Evolutionary conservation across 2,329 filamentous ascomycete genomes (phyloP).

Genomic region (Penicillium thymicola): DNA sequence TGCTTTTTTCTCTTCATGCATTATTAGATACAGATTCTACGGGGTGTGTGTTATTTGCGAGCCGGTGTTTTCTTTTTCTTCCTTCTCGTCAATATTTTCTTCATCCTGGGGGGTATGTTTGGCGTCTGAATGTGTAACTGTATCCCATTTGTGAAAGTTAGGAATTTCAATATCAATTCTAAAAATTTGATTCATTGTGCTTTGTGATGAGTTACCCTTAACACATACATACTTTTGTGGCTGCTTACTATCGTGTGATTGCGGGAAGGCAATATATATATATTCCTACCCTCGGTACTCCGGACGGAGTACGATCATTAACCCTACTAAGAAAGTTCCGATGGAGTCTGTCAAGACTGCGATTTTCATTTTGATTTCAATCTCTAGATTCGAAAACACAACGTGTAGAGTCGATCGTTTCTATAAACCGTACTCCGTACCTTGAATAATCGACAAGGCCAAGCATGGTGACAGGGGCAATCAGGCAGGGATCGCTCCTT

Average conservation of each 20-base stretch:
- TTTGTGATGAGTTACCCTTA: neutral
- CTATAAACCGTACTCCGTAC: neutral
- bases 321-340: neutral
- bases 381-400: neutral
- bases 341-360: neutral
- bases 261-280: neutral
- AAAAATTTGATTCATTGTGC: neutral
- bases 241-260: neutral
- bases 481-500: slow-evolving; percentile 25
- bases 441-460: slow-evolving; percentile 12
- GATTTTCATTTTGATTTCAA: no score
- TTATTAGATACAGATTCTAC: slow-evolving; percentile 17
- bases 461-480: slow-evolving; percentile 20
- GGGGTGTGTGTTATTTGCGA: slow-evolving; percentile 17
- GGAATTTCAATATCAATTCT: slow-evolving; percentile 1
- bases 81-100: slow-evolving; percentile 8
- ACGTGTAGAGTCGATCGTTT: slow-evolving; percentile 19
- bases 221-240: neutral
- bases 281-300: neutral
- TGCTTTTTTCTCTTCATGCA: slow-evolving; percentile 22
- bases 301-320: neutral
- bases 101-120: slow-evolving; percentile 19
- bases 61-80: slow-evolving; percentile 20
- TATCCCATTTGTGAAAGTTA: slow-evolving; percentile 23
- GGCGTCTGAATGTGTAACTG: slow-evolving; percentile 20